These are phyloP conservation scores for Claviceps capensis DNA, from an alignment of 2,329 filamentous ascomycete species.

Conservation along the genomic window DNA sequence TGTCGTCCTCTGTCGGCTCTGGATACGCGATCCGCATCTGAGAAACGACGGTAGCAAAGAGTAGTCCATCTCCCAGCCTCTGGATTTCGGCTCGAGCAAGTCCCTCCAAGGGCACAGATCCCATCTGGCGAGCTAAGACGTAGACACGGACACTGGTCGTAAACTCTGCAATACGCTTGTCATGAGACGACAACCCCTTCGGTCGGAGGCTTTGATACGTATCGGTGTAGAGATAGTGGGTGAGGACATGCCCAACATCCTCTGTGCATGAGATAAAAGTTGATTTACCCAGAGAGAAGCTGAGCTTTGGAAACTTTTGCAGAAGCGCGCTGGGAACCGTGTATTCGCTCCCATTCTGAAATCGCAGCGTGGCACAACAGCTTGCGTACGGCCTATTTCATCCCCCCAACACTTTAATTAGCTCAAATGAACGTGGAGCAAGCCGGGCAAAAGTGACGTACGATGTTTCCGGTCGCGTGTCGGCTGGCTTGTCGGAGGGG, in stretches of 20 bases:
- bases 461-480: not conserved
- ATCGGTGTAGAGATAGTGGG: not conserved
- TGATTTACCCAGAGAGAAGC: not conserved
- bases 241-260: not conserved
- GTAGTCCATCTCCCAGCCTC: not conserved
- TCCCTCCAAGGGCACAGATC: not conserved
- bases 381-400: not conserved
- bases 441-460: not conserved
- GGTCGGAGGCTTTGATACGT: not conserved
- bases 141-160: not conserved
- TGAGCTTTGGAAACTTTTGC: not conserved
- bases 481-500: not conserved
- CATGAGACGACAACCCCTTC: not conserved
- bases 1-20: not conserved
- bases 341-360: not conserved
- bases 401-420: no score
- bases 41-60: not conserved
- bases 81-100: not conserved
- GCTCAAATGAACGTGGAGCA: no score
- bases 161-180: not conserved
- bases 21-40: not conserved
- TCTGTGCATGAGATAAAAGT: not conserved
- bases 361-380: not conserved
- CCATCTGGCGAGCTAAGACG: not conserved
- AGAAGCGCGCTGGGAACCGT: not conserved